Evolutionary conservation across 345 rosid genomes (phyloP).

Genomic region (Populus pruinosa): DNA sequence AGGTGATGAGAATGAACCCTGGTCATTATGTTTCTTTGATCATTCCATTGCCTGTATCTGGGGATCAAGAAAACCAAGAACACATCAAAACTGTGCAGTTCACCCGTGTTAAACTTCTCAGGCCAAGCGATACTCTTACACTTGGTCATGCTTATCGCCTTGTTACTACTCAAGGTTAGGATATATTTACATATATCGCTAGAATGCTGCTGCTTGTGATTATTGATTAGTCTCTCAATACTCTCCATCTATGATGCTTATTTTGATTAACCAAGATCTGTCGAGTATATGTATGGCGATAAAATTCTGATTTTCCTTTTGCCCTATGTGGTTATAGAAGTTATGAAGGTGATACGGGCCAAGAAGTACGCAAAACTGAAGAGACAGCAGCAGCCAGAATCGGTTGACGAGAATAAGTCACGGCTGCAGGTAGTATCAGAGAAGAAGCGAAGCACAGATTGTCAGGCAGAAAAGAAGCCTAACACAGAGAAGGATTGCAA

Average conservation of each 20-base stretch:
- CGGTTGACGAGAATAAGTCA: constrained; percentile 27
- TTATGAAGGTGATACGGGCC: constrained; percentile 73
- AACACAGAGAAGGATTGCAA: constrained; percentile 2
- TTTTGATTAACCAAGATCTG: background rate
- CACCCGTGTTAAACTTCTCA: constrained; percentile 90
- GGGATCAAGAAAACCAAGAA: constrained; percentile 13
- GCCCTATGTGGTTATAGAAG: constrained; percentile 45
- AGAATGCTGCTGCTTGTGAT: constrained; percentile 1
- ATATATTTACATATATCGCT: background rate
- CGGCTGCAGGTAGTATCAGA: constrained; percentile 21
- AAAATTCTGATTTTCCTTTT: background rate
- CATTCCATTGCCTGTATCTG: constrained; percentile 63
- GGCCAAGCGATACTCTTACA: constrained; percentile 70
- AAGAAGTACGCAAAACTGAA: constrained; percentile 73
- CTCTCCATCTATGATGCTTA: background rate
- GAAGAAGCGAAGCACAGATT: constrained; percentile 29
- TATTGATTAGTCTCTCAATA: background rate
- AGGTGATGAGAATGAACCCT: constrained; percentile 77
- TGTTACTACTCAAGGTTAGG: constrained; percentile 81
- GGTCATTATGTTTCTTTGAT: constrained; percentile 94
- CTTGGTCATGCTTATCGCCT: constrained; percentile 97
- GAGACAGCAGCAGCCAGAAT: constrained; percentile 49
- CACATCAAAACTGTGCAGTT: constrained; percentile 39
- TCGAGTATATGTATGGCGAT: background rate
- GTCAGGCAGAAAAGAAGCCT: constrained; percentile 26